A percentile compares a stretch with the other conserved stretches of the same genome.
Conservation (phyloP, 2,329 filamentous ascomycete genomes). For the Fusarium graminum region DNA sequence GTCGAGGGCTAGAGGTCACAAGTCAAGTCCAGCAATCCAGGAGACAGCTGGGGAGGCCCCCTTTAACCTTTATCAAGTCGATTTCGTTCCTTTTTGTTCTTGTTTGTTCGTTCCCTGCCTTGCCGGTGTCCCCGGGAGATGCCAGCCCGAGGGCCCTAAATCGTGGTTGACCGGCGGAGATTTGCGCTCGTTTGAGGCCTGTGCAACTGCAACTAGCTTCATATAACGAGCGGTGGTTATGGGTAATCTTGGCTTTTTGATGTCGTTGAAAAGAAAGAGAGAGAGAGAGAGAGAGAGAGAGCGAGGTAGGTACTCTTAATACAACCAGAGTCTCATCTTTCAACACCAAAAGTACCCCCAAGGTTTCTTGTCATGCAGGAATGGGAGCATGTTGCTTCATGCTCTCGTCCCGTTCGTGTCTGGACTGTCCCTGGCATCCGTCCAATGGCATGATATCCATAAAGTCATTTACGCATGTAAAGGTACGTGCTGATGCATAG, state of each 20-base stretch:
- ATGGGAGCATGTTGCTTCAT: not conserved
- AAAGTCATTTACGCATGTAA: conserved; percentile 14
- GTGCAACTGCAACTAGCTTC: conserved; percentile 33
- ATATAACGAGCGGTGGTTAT: conserved; percentile 30
- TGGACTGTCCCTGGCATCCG: conserved; percentile 17
- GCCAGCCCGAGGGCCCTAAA: conserved; percentile 22
- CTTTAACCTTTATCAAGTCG: conserved; percentile 24
- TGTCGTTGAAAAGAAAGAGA: conserved; percentile 3
- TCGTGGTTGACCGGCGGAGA: conserved; percentile 38
- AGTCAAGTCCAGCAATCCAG: conserved; percentile 4
- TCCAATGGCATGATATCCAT: not conserved
- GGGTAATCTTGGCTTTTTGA: conserved; percentile 10
- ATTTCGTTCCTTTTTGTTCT: conserved; percentile 23
- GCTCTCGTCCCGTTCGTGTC: conserved; percentile 11
- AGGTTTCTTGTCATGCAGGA: conserved; percentile 1
- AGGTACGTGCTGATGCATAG: conserved; percentile 11
- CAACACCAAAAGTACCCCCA: conserved; percentile 22
- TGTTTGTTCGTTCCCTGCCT: conserved; percentile 5
- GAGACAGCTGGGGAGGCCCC: conserved; percentile 7
- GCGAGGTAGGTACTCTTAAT: conserved; percentile 32
- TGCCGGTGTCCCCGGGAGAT: conserved; percentile 25
- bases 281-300: not conserved
- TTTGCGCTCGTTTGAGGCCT: conserved; percentile 42
- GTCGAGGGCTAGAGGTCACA: not conserved
- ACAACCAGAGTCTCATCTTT: conserved; percentile 34